Percentiles rank a stretch among this genome's conserved stretches.
phyloP scores from a whole-genome alignment of 2,329 filamentous ascomycete genomes.

The Paramyrothecium sp. region DNA sequence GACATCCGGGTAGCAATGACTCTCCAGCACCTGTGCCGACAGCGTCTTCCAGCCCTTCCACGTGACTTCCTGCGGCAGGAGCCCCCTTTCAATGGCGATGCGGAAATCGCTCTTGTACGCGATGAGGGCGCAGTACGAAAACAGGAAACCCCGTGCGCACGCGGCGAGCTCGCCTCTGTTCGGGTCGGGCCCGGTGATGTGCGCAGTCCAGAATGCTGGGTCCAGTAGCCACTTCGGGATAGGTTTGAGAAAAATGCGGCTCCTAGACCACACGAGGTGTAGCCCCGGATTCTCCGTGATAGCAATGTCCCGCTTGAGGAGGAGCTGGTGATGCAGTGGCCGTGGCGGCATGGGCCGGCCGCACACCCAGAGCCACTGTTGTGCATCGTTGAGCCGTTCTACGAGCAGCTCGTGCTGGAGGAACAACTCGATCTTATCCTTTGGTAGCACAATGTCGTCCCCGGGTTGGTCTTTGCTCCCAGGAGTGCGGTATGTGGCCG shows the following conservation, averaged over 20 bases:
- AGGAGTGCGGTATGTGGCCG: background rate
- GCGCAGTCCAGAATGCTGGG: constrained; percentile 30
- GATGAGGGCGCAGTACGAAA: background rate
- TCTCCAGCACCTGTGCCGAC: background rate
- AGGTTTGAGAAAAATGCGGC: constrained; percentile 36
- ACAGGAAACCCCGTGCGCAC: background rate
- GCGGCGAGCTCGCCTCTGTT: background rate
- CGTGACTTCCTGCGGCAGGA: background rate
- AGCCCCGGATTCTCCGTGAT: constrained; percentile 37
- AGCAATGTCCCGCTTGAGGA: constrained; percentile 29
- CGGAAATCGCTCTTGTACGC: background rate
- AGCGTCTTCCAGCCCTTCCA: background rate
- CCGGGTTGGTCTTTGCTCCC: background rate
- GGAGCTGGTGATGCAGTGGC: constrained; percentile 33
- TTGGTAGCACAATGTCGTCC: background rate
- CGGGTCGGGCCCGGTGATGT: constrained; percentile 15
- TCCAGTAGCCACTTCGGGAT: constrained; percentile 37
- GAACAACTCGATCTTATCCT: background rate
- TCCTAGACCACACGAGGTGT: constrained; percentile 37
- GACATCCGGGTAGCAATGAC: background rate
- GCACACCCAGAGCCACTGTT: background rate
- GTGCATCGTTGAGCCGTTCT: background rate
- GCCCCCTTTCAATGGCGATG: background rate
- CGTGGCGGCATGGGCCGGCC: constrained; percentile 25
- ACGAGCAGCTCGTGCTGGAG: background rate